A percentile compares a stretch with the other conserved stretches of the same genome.
Conservation (phyloP, 2,329 filamentous ascomycete species). For the Pseudogymnoascus verrucosus region DNA sequence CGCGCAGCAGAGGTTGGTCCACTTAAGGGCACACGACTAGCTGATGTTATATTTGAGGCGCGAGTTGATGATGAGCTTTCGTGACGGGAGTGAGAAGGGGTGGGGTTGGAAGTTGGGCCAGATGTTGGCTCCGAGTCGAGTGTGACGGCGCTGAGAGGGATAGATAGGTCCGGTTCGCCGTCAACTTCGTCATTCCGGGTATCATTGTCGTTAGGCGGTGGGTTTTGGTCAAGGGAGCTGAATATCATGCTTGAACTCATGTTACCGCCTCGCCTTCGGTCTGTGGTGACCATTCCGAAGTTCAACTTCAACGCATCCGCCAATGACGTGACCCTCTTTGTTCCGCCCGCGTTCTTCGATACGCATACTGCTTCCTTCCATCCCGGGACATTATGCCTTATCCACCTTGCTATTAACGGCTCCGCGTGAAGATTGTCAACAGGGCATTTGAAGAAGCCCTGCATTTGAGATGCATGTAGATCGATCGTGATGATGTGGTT, state of each 20-base stretch:
- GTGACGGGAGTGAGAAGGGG: slow-evolving; percentile 20
- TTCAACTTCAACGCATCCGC: slow-evolving; percentile 95
- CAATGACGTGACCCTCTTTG: slow-evolving; percentile 91
- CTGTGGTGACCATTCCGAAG: slow-evolving; percentile 92
- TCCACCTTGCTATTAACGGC: slow-evolving; percentile 91
- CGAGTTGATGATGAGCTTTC: slow-evolving; percentile 21
- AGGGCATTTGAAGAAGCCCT: slow-evolving; percentile 96
- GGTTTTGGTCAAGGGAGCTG: neutral
- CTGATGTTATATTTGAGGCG: slow-evolving; percentile 17
- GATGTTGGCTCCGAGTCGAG: neutral
- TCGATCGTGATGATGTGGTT: slow-evolving; percentile 98
- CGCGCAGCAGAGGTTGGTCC: slow-evolving; percentile 12
- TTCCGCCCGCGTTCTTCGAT: slow-evolving; percentile 95
- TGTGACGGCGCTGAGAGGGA: neutral
- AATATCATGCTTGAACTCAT: slow-evolving; percentile 71
- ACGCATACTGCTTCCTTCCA: slow-evolving; percentile 94
- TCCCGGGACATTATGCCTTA: slow-evolving; percentile 74
- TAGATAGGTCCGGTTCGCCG: neutral
- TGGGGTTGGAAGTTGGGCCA: slow-evolving; percentile 13
- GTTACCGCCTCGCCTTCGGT: slow-evolving; percentile 56
- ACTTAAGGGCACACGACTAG: slow-evolving; percentile 18
- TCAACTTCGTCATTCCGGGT: neutral
- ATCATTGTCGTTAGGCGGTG: neutral
- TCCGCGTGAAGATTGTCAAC: slow-evolving; percentile 97
- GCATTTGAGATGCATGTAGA: slow-evolving; percentile 96